These are phyloP conservation scores for Penium margaritaceum DNA, from an alignment of 139 green algal genomes.

Conservation along the genomic window DNA sequence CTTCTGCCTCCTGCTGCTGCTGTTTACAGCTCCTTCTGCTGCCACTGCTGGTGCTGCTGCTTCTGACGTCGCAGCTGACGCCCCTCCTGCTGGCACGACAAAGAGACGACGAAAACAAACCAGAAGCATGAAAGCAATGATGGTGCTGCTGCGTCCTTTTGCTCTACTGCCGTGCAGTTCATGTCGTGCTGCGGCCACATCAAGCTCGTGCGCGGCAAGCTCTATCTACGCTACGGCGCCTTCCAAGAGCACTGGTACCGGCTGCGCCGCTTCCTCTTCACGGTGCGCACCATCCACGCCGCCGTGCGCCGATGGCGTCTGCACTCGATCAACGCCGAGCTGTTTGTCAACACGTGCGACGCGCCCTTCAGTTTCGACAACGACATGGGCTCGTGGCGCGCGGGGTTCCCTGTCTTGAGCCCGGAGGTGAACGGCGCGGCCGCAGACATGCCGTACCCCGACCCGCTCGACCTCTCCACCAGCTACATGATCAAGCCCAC, in stretches of 20 bases:
- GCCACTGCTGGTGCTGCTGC: too few species aligned
- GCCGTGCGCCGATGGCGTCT: conserved; percentile 13
- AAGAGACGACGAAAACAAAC: too few species aligned
- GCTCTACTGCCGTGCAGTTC: too few species aligned
- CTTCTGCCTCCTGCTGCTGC: too few species aligned
- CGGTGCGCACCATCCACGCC: conserved; percentile 24
- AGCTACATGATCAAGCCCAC: too few species aligned
- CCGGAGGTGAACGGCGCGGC: conserved; percentile 2
- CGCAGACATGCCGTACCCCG: conserved; percentile 16
- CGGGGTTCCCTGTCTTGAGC: conserved; percentile 16
- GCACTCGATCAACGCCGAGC: conserved; percentile 12
- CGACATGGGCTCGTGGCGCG: neutral
- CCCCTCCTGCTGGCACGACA: too few species aligned
- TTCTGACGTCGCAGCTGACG: too few species aligned
- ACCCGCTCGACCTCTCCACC: conserved; percentile 29
- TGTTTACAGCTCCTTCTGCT: too few species aligned
- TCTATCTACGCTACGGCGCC: conserved; percentile 35
- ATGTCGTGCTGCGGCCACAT: conserved; percentile 34
- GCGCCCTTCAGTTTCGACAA: conserved; percentile 12
- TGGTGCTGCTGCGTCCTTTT: too few species aligned
- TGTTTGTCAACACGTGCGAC: conserved; percentile 38
- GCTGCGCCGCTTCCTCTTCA: conserved; percentile 22
- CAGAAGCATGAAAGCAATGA: too few species aligned
- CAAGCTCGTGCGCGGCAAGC: conserved; percentile 4
- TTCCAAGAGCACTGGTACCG: conserved; percentile 22